Percentiles rank a stretch among this genome's conserved stretches.
Evolutionary conservation across 2,329 filamentous ascomycete species (phyloP).

Genomic region (Ophiostoma perfectum): DNA sequence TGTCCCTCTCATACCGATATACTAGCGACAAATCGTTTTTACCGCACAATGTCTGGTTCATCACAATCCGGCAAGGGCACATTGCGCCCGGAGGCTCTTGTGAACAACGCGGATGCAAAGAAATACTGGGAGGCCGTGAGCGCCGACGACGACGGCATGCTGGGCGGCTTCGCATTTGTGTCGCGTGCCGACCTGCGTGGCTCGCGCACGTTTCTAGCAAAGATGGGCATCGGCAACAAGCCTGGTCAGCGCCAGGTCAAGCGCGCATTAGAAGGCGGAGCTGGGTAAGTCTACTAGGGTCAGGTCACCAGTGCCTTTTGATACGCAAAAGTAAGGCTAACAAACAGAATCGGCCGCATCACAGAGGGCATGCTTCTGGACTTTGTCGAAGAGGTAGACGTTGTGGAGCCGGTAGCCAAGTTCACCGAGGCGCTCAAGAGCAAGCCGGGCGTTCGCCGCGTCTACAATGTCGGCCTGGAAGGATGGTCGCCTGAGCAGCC

Average conservation of each 20-base stretch:
- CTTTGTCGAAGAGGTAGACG: constrained; percentile 62
- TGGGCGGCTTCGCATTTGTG: constrained; percentile 64
- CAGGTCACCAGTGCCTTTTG: background rate
- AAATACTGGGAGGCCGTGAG: constrained; percentile 45
- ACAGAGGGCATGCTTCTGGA: constrained; percentile 68
- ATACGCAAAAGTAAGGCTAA: background rate
- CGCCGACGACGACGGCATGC: constrained; percentile 62
- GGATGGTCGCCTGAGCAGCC: constrained; percentile 50
- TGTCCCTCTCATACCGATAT: background rate
- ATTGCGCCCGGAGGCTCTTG: constrained; percentile 32
- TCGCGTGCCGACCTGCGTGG: constrained; percentile 66
- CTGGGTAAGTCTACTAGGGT: constrained; percentile 34
- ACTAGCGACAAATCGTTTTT: background rate
- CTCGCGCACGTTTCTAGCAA: constrained; percentile 64
- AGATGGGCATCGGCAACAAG: constrained; percentile 49
- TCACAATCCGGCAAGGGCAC: background rate
- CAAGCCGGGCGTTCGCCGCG: constrained; percentile 52
- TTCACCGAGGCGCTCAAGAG: constrained; percentile 63
- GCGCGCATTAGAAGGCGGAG: constrained; percentile 38
- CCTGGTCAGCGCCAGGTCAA: constrained; percentile 31
- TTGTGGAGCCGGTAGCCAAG: constrained; percentile 78
- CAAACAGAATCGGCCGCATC: constrained; percentile 68
- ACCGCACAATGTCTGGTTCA: background rate
- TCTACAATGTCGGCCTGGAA: constrained; percentile 71
- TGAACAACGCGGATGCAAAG: constrained; percentile 36